Base-by-base conservation (phyloP, 176 grass and related monocot genomes). In the Urochloa ruziziensis region DNA sequence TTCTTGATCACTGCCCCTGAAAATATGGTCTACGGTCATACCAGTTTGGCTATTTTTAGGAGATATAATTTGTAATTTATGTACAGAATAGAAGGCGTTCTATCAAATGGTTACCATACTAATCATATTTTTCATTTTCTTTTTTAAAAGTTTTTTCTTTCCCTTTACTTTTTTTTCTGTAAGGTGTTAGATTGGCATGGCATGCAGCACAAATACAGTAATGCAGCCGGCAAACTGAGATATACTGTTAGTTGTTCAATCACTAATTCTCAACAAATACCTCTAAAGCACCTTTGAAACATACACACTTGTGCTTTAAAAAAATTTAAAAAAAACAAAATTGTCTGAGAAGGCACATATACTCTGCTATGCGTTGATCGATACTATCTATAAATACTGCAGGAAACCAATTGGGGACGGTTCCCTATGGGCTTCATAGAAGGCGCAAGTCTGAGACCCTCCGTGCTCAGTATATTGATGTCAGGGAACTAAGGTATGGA, bases 371-470 rank as follows among this genome's bases (percentile, higher is more conserved):
- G 56, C 59, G 43, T 51, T 89, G 75, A 78, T 35, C 10, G 39
- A 40, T 40, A 60, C 17, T 80, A 70, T 57, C 48, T 61, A 39
- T 36, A 34, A 66, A 80, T 85, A 75, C 12, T 88, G 79, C 81
- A 99, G 93, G 78, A 66, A 91, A 66, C 37, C 82, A 61, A 60
- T 77, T 80, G 24, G 85, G 87, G 58, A 16, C 24, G 66, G 85
- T 87, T 84, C 91, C 91, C 37, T 80, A 63, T 64, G 74, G 73
- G 40, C 49, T 93, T 70, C 65, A 82, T 77, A 84, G 91, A 87
- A 94, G 91, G 56, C 84, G 74, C 87, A 99, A 99, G 43, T 99
- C 96, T 53, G 96, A 96, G 90, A 99, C 96, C 53, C 68, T 99
- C 72, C 96, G 93, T 77, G 79, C 93, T 73, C 93, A 96, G 56